Evolutionary conservation across 2,329 filamentous ascomycete species (phyloP).

Genomic region (Kalmusia sp.): DNA sequence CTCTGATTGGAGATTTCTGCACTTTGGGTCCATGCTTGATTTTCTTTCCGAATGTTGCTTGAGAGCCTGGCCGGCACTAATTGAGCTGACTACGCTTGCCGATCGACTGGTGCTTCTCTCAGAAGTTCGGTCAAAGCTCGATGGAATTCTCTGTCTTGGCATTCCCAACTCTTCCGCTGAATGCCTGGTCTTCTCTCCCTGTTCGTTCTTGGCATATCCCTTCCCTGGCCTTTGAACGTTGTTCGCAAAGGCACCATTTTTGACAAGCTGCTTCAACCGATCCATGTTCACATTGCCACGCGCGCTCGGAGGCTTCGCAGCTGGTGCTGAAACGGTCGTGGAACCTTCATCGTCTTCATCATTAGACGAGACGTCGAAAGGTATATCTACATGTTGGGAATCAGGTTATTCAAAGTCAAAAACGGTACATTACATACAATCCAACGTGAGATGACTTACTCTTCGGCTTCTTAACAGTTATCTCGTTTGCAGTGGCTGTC

Average conservation of each 20-base stretch:
- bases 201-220: no score
- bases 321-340: not conserved
- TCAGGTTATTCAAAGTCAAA: not conserved
- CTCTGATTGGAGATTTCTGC: not conserved
- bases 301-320: no score
- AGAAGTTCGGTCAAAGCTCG: no score
- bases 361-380: not conserved
- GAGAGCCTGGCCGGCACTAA: not conserved
- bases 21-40: not conserved
- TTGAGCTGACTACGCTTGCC: not conserved
- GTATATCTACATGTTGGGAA: not conserved
- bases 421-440: no score
- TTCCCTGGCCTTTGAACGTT: no score
- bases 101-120: not conserved
- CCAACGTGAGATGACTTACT: not conserved
- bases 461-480: not conserved
- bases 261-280: no score
- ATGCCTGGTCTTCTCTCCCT: no score
- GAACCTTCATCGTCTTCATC: not conserved
- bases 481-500: not conserved
- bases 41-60: not conserved
- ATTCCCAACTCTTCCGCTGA: no score
- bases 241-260: no score
- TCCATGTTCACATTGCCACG: no score
- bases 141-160: no score